phyloP scores from a whole-genome alignment of 768 basidiomycete genomes.

The Saitozyma podzolica region DNA sequence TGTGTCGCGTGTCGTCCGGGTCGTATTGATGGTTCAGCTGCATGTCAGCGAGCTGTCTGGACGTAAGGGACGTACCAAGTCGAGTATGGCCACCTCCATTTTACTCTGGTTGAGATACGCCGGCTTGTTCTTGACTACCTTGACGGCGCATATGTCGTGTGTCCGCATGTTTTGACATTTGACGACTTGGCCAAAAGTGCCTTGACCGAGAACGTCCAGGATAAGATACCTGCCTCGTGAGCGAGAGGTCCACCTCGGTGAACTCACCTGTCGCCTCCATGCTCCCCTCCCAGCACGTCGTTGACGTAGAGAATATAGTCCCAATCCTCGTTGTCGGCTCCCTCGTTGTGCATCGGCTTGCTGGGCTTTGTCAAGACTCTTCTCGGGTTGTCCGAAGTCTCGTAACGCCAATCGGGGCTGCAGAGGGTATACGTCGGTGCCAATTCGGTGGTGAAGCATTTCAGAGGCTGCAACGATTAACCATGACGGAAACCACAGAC shows the following conservation, averaged over 20 bases:
- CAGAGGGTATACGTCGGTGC: conserved; percentile 90
- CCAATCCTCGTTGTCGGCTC: conserved; percentile 97
- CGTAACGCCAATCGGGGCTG: conserved; percentile 93
- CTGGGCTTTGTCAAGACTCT: conserved; percentile 97
- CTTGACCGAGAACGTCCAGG: conserved; percentile 95
- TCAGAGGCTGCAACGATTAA: conserved; percentile 57
- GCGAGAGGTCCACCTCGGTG: conserved; percentile 6
- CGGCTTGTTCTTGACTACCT: conserved; percentile 99
- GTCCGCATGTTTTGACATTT: conserved; percentile 99
- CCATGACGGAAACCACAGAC: conserved; percentile 23
- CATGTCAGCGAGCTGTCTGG: conserved; percentile 1
- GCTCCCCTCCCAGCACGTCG: conserved; percentile 91
- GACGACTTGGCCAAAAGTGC: conserved; percentile 98
- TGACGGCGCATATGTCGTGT: conserved; percentile 97
- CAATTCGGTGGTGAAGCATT: conserved; percentile 78
- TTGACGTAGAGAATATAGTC: conserved; percentile 99
- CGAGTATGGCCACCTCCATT: conserved; percentile 99
- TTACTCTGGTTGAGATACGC: conserved; percentile 99
- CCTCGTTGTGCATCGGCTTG: conserved; percentile 92
- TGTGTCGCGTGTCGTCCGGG: conserved; percentile 92
- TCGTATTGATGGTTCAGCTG: conserved; percentile 94
- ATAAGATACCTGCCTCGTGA: conserved; percentile 74
- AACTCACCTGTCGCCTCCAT: conserved; percentile 79
- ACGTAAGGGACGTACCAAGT: conserved; percentile 66
- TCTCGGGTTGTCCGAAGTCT: conserved; percentile 89